Evolutionary conservation across 2,329 filamentous ascomycete species (phyloP).

Genomic region (Coniochaeta ligniaria): DNA sequence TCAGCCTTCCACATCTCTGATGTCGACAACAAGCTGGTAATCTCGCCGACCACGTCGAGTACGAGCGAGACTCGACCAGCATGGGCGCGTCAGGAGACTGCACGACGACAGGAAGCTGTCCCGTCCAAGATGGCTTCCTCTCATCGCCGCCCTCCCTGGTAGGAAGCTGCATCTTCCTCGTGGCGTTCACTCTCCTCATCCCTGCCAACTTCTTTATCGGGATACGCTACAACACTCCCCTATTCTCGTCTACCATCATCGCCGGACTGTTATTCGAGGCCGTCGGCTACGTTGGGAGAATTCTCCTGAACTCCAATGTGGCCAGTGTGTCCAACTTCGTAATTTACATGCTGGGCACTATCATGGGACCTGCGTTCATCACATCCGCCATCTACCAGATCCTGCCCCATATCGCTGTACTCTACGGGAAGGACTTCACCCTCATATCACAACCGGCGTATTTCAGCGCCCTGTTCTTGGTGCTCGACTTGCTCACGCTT

Average conservation of each 20-base stretch:
- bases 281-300: constrained; percentile 37
- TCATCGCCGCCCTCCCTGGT: constrained; percentile 10
- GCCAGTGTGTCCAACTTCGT: constrained; percentile 29
- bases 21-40: background rate
- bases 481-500: constrained; percentile 24
- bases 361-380: constrained; percentile 38
- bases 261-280: constrained; percentile 35
- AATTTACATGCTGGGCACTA: constrained; percentile 37
- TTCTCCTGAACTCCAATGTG: constrained; percentile 29
- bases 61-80: background rate
- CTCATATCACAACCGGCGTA: constrained; percentile 25
- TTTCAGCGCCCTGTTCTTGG: constrained; percentile 24
- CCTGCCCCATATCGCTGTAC: constrained; percentile 36
- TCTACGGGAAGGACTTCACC: constrained; percentile 37
- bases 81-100: constrained; percentile 15
- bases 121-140: constrained; percentile 11
- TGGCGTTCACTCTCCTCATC: constrained; percentile 16
- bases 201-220: constrained; percentile 15
- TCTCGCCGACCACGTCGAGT: background rate
- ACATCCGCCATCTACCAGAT: constrained; percentile 34
- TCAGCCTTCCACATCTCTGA: background rate
- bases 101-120: constrained; percentile 10
- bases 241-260: constrained; percentile 32
- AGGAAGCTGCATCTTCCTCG: constrained; percentile 17
- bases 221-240: constrained; percentile 20